phyloP scores from a whole-genome alignment of 1,139 yeast genomes.

The Nematodospora anomalae region DNA sequence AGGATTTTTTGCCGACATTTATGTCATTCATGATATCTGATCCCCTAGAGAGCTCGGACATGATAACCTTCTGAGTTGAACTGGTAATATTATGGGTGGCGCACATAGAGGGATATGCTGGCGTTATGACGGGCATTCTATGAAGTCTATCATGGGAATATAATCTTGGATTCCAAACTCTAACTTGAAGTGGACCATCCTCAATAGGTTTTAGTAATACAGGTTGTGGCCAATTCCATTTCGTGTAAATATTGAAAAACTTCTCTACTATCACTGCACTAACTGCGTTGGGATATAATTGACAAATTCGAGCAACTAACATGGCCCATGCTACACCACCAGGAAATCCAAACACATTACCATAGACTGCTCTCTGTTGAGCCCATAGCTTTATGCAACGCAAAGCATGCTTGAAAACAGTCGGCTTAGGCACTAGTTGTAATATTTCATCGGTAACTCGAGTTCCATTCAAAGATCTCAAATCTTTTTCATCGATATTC shows the following conservation, averaged over 20 bases:
- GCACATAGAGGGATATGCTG: constrained; percentile 99
- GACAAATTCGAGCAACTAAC: constrained; percentile 96
- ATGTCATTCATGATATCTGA: constrained; percentile 70
- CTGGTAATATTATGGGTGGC: constrained; percentile 94
- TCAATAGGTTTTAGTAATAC: constrained; percentile 88
- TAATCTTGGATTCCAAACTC: constrained; percentile 94
- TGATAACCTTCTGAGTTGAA: constrained; percentile 80
- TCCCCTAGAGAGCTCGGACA: constrained; percentile 76
- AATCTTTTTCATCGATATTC: constrained; percentile 86
- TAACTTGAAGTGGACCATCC: constrained; percentile 93
- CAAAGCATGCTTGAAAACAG: constrained; percentile 88
- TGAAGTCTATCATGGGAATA: constrained; percentile 88
- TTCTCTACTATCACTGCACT: constrained; percentile 87
- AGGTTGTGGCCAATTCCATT: constrained; percentile 99
- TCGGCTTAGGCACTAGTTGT: constrained; percentile 85
- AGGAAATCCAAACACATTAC: constrained; percentile 93
- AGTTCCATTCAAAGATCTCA: constrained; percentile 90
- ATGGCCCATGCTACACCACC: constrained; percentile 99
- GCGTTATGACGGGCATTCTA: constrained; percentile 98
- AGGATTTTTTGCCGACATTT: constrained; percentile 56
- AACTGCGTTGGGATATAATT: constrained; percentile 92
- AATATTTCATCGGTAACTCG: constrained; percentile 95
- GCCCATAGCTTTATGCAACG: constrained; percentile 97
- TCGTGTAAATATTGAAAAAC: constrained; percentile 78
- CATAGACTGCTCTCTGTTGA: constrained; percentile 89